These are phyloP conservation scores for Candida dendrica DNA, from an alignment of 805 yeast genomes.

Conservation along the genomic window DNA sequence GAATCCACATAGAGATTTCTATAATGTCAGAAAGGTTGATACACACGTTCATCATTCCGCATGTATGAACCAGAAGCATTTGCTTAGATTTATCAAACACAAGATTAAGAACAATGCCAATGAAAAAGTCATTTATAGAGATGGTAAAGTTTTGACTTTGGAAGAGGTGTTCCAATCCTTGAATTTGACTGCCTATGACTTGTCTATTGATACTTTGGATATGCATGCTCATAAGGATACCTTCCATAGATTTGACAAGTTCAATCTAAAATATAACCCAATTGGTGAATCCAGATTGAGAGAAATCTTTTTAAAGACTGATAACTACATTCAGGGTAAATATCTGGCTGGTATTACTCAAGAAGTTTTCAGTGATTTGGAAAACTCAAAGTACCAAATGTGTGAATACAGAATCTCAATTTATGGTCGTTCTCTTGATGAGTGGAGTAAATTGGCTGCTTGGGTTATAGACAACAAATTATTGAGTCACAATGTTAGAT, in stretches of 20 bases:
- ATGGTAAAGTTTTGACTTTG: slow-evolving; percentile 79
- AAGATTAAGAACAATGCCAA: slow-evolving; percentile 82
- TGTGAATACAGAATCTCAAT: slow-evolving; percentile 93
- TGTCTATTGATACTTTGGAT: slow-evolving; percentile 93
- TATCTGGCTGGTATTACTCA: slow-evolving; percentile 90
- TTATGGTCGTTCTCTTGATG: slow-evolving; percentile 83
- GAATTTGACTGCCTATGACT: slow-evolving; percentile 86
- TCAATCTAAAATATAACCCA: slow-evolving; percentile 94
- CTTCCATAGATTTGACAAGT: slow-evolving; percentile 95
- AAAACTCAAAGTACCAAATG: slow-evolving; percentile 94
- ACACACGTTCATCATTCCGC: slow-evolving; percentile 99
- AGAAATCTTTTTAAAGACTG: slow-evolving; percentile 93
- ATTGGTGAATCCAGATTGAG: slow-evolving; percentile 96
- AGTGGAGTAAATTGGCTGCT: slow-evolving; percentile 92
- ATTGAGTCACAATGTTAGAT: slow-evolving; percentile 88
- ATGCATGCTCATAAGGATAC: slow-evolving; percentile 99
- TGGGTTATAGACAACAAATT: slow-evolving; percentile 95
- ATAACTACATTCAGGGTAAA: slow-evolving; percentile 80
- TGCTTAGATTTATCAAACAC: slow-evolving; percentile 88
- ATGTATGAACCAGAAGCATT: slow-evolving; percentile 97
- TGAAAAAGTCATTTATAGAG: slow-evolving; percentile 90
- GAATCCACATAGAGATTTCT: slow-evolving; percentile 95
- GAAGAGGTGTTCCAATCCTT: slow-evolving; percentile 88
- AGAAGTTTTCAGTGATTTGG: slow-evolving; percentile 91
- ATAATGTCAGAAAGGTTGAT: slow-evolving; percentile 93